phyloP scores from a whole-genome alignment of 345 rosid species.

The Mangifera indica region DNA sequence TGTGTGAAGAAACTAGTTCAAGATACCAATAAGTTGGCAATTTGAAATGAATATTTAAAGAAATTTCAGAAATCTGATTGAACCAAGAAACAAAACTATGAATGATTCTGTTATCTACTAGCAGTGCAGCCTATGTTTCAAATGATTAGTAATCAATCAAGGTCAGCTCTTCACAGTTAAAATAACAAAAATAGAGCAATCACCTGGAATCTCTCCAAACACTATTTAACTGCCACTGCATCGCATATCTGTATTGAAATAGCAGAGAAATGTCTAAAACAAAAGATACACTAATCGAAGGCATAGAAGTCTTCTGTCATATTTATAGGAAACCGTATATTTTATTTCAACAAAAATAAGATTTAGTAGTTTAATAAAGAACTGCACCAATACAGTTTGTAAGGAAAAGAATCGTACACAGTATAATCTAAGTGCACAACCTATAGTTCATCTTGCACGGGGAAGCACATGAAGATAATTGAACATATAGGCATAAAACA shows the following conservation, averaged over 20 bases:
- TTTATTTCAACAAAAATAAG: too few species aligned
- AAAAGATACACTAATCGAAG: background rate
- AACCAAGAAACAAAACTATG: background rate
- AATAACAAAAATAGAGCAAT: slow-evolving; percentile 12
- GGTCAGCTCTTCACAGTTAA: background rate
- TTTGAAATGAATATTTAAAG: background rate
- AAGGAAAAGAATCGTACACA: background rate
- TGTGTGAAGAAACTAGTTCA: background rate
- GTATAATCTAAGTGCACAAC: background rate
- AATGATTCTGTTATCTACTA: background rate
- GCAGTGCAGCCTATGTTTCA: background rate
- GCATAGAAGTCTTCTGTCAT: background rate
- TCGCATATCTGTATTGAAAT: slow-evolving; percentile 72
- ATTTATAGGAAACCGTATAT: background rate
- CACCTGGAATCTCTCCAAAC: slow-evolving; percentile 99
- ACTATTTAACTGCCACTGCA: slow-evolving; percentile 98
- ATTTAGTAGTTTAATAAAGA: background rate
- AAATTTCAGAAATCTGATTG: background rate
- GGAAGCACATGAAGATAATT: background rate
- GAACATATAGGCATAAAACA: background rate
- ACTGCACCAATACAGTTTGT: background rate
- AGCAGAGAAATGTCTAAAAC: slow-evolving; percentile 9
- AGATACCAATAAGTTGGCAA: background rate
- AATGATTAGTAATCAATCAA: background rate
- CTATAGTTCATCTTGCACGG: background rate